A percentile compares a stretch with the other conserved stretches of the same genome.
These are phyloP conservation scores for Aleurites moluccanus DNA, from an alignment of 441 rosid species.

Conservation along the genomic window DNA sequence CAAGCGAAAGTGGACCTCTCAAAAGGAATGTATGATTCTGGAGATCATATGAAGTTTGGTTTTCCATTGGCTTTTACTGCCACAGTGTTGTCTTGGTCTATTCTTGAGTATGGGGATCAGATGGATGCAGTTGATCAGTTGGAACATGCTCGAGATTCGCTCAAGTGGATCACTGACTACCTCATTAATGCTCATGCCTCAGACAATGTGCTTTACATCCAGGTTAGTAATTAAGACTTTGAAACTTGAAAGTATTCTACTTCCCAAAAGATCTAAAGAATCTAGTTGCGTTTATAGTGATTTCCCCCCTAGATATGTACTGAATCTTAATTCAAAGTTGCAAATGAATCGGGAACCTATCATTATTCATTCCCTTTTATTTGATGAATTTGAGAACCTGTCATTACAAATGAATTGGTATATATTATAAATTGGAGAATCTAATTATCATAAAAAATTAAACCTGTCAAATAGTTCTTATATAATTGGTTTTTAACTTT, in stretches of 20 bases:
- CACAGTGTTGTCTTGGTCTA: constrained; percentile 60
- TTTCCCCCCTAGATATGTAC: neutral
- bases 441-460: neutral
- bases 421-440: neutral
- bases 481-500: constrained; percentile 7
- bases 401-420: neutral
- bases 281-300: neutral
- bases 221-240: constrained; percentile 36
- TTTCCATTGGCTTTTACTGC: constrained; percentile 78
- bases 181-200: constrained; percentile 61
- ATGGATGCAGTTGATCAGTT: constrained; percentile 62
- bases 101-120: constrained; percentile 67
- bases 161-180: constrained; percentile 77
- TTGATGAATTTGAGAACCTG: neutral
- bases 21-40: constrained; percentile 80
- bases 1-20: constrained; percentile 52
- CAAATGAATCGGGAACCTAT: neutral
- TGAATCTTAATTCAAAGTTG: neutral
- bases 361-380: neutral
- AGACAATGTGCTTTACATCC: constrained; percentile 55
- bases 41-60: constrained; percentile 72
- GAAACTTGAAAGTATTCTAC: neutral
- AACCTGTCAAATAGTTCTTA: neutral
- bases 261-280: neutral
- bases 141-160: constrained; percentile 57